Base-by-base conservation (phyloP, 1,284 basidiomycete genomes). In the Schizopora paradoxa region DNA sequence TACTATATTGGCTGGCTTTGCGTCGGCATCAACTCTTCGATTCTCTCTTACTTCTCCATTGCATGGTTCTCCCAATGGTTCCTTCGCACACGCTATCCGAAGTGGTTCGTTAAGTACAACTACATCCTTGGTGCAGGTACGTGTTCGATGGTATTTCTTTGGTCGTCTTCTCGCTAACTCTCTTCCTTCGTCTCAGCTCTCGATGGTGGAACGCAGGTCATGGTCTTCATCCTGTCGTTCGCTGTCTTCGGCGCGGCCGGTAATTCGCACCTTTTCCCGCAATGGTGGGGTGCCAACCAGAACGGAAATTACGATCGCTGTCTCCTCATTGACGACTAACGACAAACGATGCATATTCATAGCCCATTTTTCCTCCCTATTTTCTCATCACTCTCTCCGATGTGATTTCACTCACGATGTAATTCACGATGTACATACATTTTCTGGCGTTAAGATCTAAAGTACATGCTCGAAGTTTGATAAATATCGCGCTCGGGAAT, bases 181-280 rank as follows among this genome's bases (percentile, higher is more conserved):
- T 4, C 14, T 40, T 6, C 21, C 8, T 19, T 18, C 11, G 59
- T 58, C 1, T 59, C 60, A 3, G 79, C 76, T 14, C 62, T 79
- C 14, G 79, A 82, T 51, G 76, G 76, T 14, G 76, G 76, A 36
- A 76, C 75, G 7, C 66, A 76, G 58, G 67, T 75, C 45, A 72
- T 76, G 64, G 68, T 74, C 8, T 77, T 78, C 54, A 66, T 77
- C 4, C 69, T 71, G 41, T 76, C 75, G 2, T 81, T 82, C 55
- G 77, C 78, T 1, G 77, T 82, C 37, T 76, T 72, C 38, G 79
- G 79, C 22, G 77, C 74, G 18, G 70, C 72, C 25, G 79, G 78
- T 6, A 69, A 54, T 25, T 66, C 67, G 1, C 54, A 57, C 10
- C 51, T 63, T 18, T 70, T 77, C 62, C 74, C 74, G 1, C 61